Evolutionary conservation across 345 rosid genomes (phyloP).

Genomic region (Rhizophora apiculata): DNA sequence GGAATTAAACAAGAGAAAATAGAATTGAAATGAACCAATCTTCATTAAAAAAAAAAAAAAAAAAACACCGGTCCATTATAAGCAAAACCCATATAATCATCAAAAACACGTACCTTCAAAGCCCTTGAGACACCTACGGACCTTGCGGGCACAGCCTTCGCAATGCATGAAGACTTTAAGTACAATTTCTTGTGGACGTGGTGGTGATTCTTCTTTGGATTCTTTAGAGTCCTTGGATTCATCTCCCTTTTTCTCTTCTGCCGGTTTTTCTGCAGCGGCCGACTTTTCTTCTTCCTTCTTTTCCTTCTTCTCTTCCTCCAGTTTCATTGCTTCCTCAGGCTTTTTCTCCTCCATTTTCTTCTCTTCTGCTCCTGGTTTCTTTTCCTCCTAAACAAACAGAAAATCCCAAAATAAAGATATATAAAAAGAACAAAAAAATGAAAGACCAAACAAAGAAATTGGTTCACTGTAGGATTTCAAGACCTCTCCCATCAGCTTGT

Average conservation of each 20-base stretch:
- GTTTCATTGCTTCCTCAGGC: slow-evolving; percentile 38
- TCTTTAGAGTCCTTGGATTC: slow-evolving; percentile 35
- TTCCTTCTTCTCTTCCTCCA: slow-evolving; percentile 24
- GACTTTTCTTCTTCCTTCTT: slow-evolving; percentile 27
- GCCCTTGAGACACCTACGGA: slow-evolving; percentile 68
- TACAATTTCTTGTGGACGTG: slow-evolving; percentile 67
- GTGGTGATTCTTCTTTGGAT: slow-evolving; percentile 36
- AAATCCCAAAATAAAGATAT: background rate
- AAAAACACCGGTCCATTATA: background rate
- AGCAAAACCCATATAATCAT: background rate
- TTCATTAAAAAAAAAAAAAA: background rate
- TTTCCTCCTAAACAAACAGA: slow-evolving; percentile 40
- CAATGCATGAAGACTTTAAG: slow-evolving; percentile 92
- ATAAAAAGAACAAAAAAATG: background rate
- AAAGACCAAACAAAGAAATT: background rate
- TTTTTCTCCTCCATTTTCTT: slow-evolving; percentile 35
- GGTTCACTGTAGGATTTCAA: background rate
- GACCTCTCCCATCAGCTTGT: slow-evolving; percentile 65
- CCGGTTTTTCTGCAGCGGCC: slow-evolving; percentile 26
- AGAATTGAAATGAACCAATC: background rate
- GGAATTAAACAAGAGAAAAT: background rate
- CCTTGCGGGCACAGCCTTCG: slow-evolving; percentile 93
- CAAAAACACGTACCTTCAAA: slow-evolving; percentile 52
- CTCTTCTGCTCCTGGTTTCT: slow-evolving; percentile 48
- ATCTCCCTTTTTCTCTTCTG: slow-evolving; percentile 35